Evolutionary conservation across 1,284 basidiomycete genomes (phyloP), one percentile per base, ranked within the genome.

Genomic region (Polyporus tsugae): DNA sequence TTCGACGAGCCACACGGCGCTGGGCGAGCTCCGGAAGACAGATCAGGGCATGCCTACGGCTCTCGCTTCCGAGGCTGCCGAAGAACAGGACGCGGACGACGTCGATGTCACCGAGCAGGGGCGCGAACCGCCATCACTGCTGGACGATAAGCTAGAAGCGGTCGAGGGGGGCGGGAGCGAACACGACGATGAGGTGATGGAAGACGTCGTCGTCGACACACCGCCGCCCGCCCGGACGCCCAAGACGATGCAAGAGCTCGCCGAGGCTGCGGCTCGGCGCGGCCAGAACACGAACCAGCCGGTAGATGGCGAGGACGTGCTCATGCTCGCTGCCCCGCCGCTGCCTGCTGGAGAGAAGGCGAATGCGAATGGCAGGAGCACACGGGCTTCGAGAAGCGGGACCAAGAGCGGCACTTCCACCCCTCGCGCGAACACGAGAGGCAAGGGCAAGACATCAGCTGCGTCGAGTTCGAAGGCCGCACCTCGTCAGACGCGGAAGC

Each of bases 161-260:
- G 59, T 66, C 38, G 58, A 66, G 46, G 72, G 69, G 25, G 69
- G 62, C 41, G 72, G 68, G 33, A 70, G 73, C 39, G 75, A 74
- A 15, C 68, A 74, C 63, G 77, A 76, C 35, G 81, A 82, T 46
- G 78, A 75, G 36, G 52, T 58, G 63, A 79, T 78, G 64, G 77
- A 76, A 71, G 82, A 82, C 70, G 78, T 79, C 61, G 74, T 74
- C 41, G 70, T 70, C 53, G 70, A 64, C 64, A 55, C 38, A 33
- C 68, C 66, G 39, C 63, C 39, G 36, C 53, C 57, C 55, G 73
- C 66, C 38, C 75, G 76, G 38, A 76, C 77, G 10, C 89, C 88
- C 19, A 89, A 86, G 78, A 87, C 88, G 19, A 90, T 94, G 89
- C 83, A 83, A 35, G 86, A 92, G 73, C 82, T 93, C 46, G 91